Base-by-base conservation (phyloP, 495 filamentous ascomycete species). In the Tuber umbilicatum region DNA sequence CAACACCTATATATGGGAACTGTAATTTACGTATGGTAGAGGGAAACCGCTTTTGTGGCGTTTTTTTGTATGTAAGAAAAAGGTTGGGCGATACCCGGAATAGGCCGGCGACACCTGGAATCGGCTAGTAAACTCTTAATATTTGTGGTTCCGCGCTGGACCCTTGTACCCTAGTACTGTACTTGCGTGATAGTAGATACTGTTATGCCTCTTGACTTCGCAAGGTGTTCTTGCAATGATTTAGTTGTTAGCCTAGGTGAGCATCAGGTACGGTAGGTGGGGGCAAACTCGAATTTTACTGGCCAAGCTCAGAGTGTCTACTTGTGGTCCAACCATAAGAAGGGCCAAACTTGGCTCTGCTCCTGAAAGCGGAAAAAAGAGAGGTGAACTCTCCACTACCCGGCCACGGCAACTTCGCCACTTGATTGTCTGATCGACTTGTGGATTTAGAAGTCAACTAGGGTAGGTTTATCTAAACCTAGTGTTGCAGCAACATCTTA, bases 401-500 rank as follows among this genome's bases (percentile, higher is more conserved):
- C 10, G 5, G 50, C 23, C 23, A 60, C 23, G 31, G 0, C 10
- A 27, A 9, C 50, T 31, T 60, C n/a, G 50, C 9, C 10, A 40
- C 39, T 40, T 9, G 39, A 40, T 60, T 60, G 16, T 19, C 16
- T 19, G 42, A 45, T 45, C 1, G 42, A 45, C 16, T 17, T 16
- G 42, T 19, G 42, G 16, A 27, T n/a, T 60, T 10, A 27, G 50
- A 60, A 60, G 50, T n/a, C 23, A n/a, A 60, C 31, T 3, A 60
- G 23, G 14, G 23, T 0, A 50, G 50, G 50, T 27, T 27, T 60
- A 31, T 10, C 50, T 23, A 23, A 47, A 21, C n/a, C 50, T n/a
- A 14, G 50, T 60, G n/a, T 1, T 5, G 50, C 10, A 9, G 55
- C 55, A 4, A 35, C n/a, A 71, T 70, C 73, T 74, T 77, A 75